Evolutionary conservation across 208 protist species (phyloP).

Genomic region (Zelonia costaricensis): DNA sequence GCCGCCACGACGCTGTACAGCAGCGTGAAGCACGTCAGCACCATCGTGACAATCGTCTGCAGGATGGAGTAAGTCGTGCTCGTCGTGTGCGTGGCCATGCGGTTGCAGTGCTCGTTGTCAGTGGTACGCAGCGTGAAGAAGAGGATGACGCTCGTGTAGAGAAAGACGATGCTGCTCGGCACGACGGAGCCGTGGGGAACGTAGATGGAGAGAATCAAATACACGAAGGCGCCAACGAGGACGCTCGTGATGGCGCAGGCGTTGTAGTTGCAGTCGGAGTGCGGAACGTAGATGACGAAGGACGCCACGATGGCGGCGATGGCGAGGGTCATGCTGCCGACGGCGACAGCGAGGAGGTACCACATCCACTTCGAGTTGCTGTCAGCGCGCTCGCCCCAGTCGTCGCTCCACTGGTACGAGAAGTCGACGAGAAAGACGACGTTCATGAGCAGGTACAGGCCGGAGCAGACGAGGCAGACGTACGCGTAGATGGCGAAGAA

Average conservation of each 20-base stretch:
- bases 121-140: slow-evolving; percentile 82
- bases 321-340: slow-evolving; percentile 48
- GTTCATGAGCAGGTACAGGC: slow-evolving; percentile 86
- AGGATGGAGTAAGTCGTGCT: slow-evolving; percentile 57
- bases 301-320: slow-evolving; percentile 48
- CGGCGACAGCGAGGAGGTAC: slow-evolving; percentile 74
- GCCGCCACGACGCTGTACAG: slow-evolving; percentile 77
- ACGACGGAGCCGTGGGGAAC: slow-evolving; percentile 90
- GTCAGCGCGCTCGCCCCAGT: slow-evolving; percentile 88
- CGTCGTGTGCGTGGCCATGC: slow-evolving; percentile 26
- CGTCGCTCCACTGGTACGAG: slow-evolving; percentile 92
- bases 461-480: slow-evolving; percentile 78
- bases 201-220: slow-evolving; percentile 83
- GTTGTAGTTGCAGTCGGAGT: slow-evolving; percentile 86
- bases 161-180: slow-evolving; percentile 90
- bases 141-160: slow-evolving; percentile 88
- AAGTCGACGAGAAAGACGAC: slow-evolving; percentile 95
- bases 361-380: slow-evolving; percentile 82
- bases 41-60: slow-evolving; percentile 43
- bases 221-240: slow-evolving; percentile 70
- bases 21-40: slow-evolving; percentile 62
- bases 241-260: slow-evolving; percentile 83
- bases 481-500: slow-evolving; percentile 89
- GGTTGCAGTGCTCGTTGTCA: slow-evolving; percentile 69
- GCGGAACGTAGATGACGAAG: slow-evolving; percentile 78